These are phyloP conservation scores for Pistacia atlantica DNA, from an alignment of 345 rosid species.

Conservation along the genomic window DNA sequence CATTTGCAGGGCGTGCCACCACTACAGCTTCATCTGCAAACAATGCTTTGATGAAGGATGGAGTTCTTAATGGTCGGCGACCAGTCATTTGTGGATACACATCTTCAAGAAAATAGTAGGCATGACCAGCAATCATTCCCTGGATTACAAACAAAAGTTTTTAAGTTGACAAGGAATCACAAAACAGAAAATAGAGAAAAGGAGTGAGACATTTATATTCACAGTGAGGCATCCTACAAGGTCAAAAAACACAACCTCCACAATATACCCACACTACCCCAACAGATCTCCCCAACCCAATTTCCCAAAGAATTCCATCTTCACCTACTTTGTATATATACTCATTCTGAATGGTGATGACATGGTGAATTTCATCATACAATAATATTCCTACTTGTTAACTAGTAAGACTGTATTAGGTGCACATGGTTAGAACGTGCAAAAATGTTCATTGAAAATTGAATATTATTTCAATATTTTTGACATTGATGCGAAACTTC, in stretches of 20 bases:
- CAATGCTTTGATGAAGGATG: conserved; percentile 71
- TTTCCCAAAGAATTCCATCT: neutral
- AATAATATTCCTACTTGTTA: neutral
- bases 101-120: conserved; percentile 92
- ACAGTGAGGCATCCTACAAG: neutral
- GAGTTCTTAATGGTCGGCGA: conserved; percentile 80
- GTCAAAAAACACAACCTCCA: neutral
- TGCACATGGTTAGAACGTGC: neutral
- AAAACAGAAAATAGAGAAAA: neutral
- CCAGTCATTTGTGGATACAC: conserved; percentile 89
- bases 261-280: too few species aligned
- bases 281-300: too few species aligned
- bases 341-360: too few species aligned
- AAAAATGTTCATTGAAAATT: neutral
- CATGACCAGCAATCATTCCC: conserved; percentile 99
- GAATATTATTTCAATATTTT: neutral
- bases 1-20: conserved; percentile 71
- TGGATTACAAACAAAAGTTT: conserved; percentile 27
- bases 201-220: neutral
- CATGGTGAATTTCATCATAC: too few species aligned
- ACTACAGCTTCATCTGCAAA: conserved; percentile 88
- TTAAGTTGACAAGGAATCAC: neutral
- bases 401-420: too few species aligned
- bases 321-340: too few species aligned
- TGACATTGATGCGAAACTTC: neutral